These are phyloP conservation scores for Candida schatavii DNA, from an alignment of 805 yeast species.

Conservation along the genomic window DNA sequence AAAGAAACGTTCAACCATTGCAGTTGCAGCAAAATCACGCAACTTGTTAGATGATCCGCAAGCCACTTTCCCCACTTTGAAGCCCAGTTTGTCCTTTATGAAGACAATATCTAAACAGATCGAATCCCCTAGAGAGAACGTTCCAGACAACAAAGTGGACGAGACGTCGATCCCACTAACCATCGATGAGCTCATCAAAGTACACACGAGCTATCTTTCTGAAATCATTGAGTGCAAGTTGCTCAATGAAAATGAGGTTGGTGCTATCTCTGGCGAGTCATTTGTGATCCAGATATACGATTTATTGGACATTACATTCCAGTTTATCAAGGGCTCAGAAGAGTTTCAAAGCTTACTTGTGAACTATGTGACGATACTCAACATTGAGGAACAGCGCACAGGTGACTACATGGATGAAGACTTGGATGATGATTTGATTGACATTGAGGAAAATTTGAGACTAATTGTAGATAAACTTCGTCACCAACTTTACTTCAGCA, in stretches of 20 bases:
- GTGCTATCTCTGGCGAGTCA: conserved; percentile 26
- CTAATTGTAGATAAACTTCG: conserved; percentile 40
- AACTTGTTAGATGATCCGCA: not conserved
- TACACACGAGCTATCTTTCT: conserved; percentile 31
- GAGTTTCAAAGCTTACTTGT: conserved; percentile 28
- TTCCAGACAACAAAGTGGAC: not conserved
- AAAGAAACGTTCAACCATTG: not conserved
- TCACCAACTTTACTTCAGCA: conserved; percentile 34
- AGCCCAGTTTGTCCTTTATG: not conserved
- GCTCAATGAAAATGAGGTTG: conserved; percentile 27
- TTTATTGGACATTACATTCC: conserved; percentile 27
- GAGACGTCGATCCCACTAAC: conserved; percentile 20
- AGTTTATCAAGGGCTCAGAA: conserved; percentile 33
- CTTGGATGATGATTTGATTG: conserved; percentile 28
- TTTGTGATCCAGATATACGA: conserved; percentile 32
- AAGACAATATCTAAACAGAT: not conserved
- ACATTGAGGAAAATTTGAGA: conserved; percentile 25
- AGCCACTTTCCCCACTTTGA: not conserved
- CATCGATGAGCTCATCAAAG: conserved; percentile 47
- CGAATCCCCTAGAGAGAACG: not conserved
- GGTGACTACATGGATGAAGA: conserved; percentile 10
- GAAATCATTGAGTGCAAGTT: conserved; percentile 29
- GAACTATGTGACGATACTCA: conserved; percentile 26
- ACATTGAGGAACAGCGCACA: conserved; percentile 18
- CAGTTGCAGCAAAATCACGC: not conserved